These are phyloP conservation scores for Calonectria honghensis DNA, from an alignment of 2,329 filamentous ascomycete species.

Conservation along the genomic window DNA sequence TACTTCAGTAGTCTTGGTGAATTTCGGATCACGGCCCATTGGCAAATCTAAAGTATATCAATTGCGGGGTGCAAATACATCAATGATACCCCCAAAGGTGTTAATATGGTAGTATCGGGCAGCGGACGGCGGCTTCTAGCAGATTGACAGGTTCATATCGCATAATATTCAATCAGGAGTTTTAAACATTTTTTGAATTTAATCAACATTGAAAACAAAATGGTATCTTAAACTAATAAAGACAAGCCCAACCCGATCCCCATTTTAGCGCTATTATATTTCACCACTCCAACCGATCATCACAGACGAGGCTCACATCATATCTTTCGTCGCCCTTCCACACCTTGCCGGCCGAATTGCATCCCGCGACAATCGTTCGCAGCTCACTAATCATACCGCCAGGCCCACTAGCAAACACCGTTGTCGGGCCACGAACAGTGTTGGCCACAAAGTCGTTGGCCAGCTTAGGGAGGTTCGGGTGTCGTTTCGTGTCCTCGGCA, in stretches of 20 bases:
- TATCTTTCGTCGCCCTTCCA: constrained; percentile 75
- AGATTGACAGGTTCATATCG: background rate
- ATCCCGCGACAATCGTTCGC: constrained; percentile 70
- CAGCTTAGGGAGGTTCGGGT: constrained; percentile 68
- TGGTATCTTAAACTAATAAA: constrained; percentile 51
- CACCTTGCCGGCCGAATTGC: constrained; percentile 71
- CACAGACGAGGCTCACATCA: constrained; percentile 74
- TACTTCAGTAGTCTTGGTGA: background rate
- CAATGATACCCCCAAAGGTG: background rate
- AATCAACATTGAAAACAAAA: constrained; percentile 29
- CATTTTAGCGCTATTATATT: constrained; percentile 29
- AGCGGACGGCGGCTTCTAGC: background rate
- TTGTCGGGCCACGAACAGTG: constrained; percentile 69
- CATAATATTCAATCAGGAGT: background rate
- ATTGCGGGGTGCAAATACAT: background rate
- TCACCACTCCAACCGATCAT: constrained; percentile 75
- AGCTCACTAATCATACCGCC: constrained; percentile 76
- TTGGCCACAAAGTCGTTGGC: constrained; percentile 69
- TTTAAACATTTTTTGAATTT: background rate
- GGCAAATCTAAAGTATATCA: background rate
- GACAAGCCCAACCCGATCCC: constrained; percentile 31
- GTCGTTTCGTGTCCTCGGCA: constrained; percentile 57
- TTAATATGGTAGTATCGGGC: background rate
- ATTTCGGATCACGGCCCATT: background rate
- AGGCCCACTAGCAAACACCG: constrained; percentile 77